Evolutionary conservation across 2,329 filamentous ascomycete genomes (phyloP), one percentile per base, ranked within the genome.

Genomic region (Coniochaeta sp.): DNA sequence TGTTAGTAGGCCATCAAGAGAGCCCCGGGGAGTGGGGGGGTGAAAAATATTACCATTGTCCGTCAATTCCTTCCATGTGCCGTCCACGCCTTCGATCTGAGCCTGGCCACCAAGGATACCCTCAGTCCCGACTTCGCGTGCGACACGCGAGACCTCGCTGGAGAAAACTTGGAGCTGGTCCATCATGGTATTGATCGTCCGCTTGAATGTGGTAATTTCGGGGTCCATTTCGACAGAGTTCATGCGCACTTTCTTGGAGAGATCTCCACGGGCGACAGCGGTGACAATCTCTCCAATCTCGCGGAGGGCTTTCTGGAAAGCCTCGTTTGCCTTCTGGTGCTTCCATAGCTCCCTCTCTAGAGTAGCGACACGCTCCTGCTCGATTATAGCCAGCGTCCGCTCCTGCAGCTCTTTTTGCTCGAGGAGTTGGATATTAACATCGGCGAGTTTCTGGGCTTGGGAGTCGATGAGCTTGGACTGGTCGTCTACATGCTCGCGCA

Each of bases 141-240:
- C 92, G 60, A 97, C 85, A 59, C 90, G 87, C 30, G 92, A 96
- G 63, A 97, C 92, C 73, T 97, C 91, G 69, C 89, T 95, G 58
- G 92, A 92, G 69, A 97, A 97, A 54, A 95, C 89, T 67, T 96
- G 91, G 54, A 97, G 79, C 70, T 96, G 92, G 66, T 97, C 92
- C 83, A 97, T 95, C 92, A 97, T 97, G 59, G 89, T 95, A 68
- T 97, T 97, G 74, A 97, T 97, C 56, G 92, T 96, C 62, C 90
- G 86, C 73, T 97, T 97, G 77, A 97, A 97, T 9, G 90, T 91
- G 26, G 91, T 94, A 64, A 97, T 97, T 77, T 97, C 92, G 26
- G 91, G 91, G 76, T 97, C 92, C 86, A 96, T 94, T 73, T 97
- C 92, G 59, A 95, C 86, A 4, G 89, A 88, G 66, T 96, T 94